These are phyloP conservation scores for Pythium grandisporangium DNA, from an alignment of 352 stramenopile genomes.

Conservation along the genomic window DNA sequence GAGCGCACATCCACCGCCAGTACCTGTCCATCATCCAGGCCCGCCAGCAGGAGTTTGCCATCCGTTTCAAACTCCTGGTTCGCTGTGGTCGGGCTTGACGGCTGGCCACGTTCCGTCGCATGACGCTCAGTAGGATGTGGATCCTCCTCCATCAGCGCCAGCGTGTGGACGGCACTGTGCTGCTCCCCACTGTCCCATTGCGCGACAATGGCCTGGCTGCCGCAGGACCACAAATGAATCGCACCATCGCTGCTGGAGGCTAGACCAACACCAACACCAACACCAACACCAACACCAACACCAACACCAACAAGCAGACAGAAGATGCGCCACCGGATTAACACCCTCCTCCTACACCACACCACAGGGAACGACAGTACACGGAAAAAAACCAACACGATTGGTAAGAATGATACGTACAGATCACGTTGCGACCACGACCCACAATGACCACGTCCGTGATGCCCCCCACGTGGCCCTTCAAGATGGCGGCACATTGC, in stretches of 20 bases:
- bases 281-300: not conserved
- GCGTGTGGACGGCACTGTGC: slow-evolving; percentile 36
- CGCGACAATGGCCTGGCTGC: slow-evolving; percentile 37
- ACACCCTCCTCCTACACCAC: no score
- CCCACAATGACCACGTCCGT: slow-evolving; percentile 55
- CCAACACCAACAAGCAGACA: slow-evolving; percentile 1
- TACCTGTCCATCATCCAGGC: slow-evolving; percentile 47
- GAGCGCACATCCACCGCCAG: slow-evolving; percentile 54
- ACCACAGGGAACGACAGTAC: no score
- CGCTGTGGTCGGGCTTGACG: slow-evolving; percentile 3
- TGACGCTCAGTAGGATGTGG: no score
- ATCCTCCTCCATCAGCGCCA: slow-evolving; percentile 31
- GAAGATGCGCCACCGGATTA: no score
- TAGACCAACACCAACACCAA: slow-evolving; percentile 9
- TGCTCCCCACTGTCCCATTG: slow-evolving; percentile 57
- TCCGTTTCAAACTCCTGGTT: slow-evolving; percentile 43
- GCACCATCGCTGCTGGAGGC: slow-evolving; percentile 48
- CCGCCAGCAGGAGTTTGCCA: slow-evolving; percentile 50
- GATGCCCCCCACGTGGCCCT: slow-evolving; percentile 45
- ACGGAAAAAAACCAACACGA: no score
- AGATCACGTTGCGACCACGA: slow-evolving; percentile 59
- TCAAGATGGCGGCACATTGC: slow-evolving; percentile 44
- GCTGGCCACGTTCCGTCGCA: no score
- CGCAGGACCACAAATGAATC: slow-evolving; percentile 61
- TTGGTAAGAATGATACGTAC: slow-evolving; percentile 18